These are phyloP conservation scores for Furcasterigmium furcatum DNA, from an alignment of 2,329 filamentous ascomycete genomes.

Conservation along the genomic window DNA sequence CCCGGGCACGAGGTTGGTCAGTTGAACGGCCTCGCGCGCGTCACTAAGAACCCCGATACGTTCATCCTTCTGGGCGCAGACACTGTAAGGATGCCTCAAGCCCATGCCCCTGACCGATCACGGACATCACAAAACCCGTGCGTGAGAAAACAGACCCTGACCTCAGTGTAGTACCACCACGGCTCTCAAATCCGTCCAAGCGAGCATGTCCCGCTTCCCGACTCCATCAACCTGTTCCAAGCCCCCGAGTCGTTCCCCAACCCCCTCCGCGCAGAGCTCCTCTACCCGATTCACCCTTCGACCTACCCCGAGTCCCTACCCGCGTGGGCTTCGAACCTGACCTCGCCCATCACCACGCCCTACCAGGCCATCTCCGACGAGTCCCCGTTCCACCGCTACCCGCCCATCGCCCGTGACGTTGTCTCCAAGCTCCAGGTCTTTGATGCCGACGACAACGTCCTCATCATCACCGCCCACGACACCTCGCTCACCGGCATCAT, in stretches of 20 bases:
- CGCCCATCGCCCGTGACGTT: background rate
- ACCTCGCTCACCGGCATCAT: constrained; percentile 2
- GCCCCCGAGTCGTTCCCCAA: background rate
- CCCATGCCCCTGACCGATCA: background rate
- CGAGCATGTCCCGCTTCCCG: background rate
- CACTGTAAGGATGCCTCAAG: background rate
- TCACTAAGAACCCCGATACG: background rate
- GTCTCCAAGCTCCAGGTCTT: background rate
- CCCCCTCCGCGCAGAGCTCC: background rate
- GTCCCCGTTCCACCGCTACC: background rate
- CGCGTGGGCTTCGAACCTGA: background rate
- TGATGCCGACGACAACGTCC: background rate
- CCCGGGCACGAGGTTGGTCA: constrained; percentile 6
- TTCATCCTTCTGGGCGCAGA: constrained; percentile 3
- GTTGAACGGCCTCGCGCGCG: constrained; percentile 2
- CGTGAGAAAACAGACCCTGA: no score
- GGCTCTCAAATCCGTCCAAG: background rate
- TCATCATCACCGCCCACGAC: background rate
- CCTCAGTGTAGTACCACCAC: no score
- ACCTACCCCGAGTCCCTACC: background rate
- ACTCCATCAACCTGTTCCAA: background rate
- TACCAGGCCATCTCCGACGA: background rate
- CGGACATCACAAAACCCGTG: no score
- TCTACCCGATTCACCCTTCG: background rate
- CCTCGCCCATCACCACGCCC: background rate